These are phyloP conservation scores for Cinnamomum micranthum DNA, from an alignment of 164 flowering plant genomes.

Conservation along the genomic window DNA sequence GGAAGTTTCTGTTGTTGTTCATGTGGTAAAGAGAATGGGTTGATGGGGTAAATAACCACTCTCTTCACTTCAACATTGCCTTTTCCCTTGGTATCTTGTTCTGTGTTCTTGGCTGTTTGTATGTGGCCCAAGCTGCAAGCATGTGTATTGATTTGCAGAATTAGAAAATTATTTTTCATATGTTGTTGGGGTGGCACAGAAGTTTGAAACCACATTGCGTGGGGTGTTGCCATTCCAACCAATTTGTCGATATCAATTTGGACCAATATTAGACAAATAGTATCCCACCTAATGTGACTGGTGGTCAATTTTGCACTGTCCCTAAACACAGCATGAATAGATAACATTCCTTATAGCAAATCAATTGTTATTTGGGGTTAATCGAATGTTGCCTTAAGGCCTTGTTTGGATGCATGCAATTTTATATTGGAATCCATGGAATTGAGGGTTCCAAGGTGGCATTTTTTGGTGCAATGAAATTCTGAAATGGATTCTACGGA, in stretches of 20 bases:
- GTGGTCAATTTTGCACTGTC: no score
- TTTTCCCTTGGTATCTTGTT: neutral
- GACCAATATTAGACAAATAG: no score
- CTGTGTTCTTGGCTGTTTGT: neutral
- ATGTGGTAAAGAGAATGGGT: constrained; percentile 81
- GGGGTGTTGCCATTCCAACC: neutral
- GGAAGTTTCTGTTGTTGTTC: constrained; percentile 73
- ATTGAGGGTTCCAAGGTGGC: no score
- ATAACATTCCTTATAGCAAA: neutral
- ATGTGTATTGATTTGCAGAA: neutral
- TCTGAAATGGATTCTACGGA: no score
- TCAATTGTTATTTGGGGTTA: neutral
- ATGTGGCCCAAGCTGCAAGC: neutral
- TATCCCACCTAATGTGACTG: no score
- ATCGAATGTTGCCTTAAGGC: no score
- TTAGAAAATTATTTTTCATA: neutral
- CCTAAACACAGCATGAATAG: neutral
- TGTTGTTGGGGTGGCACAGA: neutral
- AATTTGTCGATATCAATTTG: neutral
- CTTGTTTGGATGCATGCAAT: no score
- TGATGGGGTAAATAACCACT: constrained; percentile 55
- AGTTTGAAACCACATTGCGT: neutral
- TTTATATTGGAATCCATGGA: no score
- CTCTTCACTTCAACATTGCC: neutral
- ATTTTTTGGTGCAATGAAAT: no score